Base-by-base conservation (phyloP, 352 stramenopile species). In the Pythium periplocum region DNA sequence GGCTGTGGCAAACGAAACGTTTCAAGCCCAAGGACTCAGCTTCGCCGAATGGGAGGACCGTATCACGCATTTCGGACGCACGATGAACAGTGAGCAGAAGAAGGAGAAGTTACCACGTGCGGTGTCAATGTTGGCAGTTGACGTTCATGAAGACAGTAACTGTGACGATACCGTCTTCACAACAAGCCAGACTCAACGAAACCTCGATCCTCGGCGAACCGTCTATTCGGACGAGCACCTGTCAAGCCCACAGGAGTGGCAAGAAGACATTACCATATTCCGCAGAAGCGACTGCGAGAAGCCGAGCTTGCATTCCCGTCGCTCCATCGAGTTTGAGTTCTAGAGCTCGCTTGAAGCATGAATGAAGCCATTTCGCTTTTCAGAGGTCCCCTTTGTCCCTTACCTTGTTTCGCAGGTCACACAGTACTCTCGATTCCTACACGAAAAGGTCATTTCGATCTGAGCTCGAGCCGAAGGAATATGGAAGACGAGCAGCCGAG, bases 1-100 rank as follows among this genome's bases (percentile, higher is more conserved):
- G 2, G 55, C 64, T 4, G 53, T 78, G 9, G 2, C 41, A 9
- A 51, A 32, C 1, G 65, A 85, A 35, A 50, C 49, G 2, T 37
- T 74, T 26, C 57, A 84, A 4, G 81, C 65, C 64, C 70, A 32
- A n/a, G 74, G 68, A 38, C 73, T 73, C 5, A 80, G 75, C 32
- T 55, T 53, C 10, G 50, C 62, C 1, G 69, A 78, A 50, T 86
- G 78, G 78, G 42, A 44, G 11, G 47, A 56, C 6, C 66, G 75
- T 26, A 46, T 33, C 38, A 45, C 6, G 26, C 37, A 6, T 43
- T 26, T 39, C 32, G 47, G 47, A 53, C 12, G 43, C 6, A 55
- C 36, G 37, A 38, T 37, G 12, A 42, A 42, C 17, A 26, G 38
- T 1, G 38, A 42, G 38, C 38, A 42, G 38, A 42, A n/a, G 11